Evolutionary conservation across 495 filamentous ascomycete genomes (phyloP).

Genomic region (Aspergillus conjunctus): DNA sequence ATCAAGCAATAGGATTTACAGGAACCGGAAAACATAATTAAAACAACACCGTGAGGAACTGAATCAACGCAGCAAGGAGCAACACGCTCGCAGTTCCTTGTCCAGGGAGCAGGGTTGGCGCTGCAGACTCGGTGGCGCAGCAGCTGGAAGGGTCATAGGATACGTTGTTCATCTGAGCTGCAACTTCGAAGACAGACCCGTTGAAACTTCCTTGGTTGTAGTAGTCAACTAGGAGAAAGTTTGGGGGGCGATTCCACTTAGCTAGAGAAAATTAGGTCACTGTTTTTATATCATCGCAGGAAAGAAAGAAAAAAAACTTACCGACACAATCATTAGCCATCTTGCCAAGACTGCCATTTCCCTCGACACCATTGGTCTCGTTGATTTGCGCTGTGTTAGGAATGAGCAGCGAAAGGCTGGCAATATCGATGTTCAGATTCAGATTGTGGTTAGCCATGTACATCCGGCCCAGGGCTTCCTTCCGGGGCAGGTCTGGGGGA

Average conservation of each 20-base stretch:
- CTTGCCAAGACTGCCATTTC: slow-evolving; percentile 68
- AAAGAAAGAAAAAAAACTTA: slow-evolving; percentile 35
- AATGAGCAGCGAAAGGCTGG: slow-evolving; percentile 64
- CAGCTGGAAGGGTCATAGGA: slow-evolving; percentile 69
- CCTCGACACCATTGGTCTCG: slow-evolving; percentile 66
- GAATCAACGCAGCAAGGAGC: slow-evolving; percentile 30
- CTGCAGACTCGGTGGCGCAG: slow-evolving; percentile 59
- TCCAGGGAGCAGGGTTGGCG: slow-evolving; percentile 28
- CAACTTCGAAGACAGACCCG: slow-evolving; percentile 91
- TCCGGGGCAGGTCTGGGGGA: slow-evolving; percentile 56
- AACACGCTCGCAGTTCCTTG: slow-evolving; percentile 28
- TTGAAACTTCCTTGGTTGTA: slow-evolving; percentile 71
- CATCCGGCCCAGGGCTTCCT: slow-evolving; percentile 61
- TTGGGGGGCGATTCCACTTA: slow-evolving; percentile 73
- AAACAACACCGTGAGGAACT: slow-evolving; percentile 30
- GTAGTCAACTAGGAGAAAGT: slow-evolving; percentile 88
- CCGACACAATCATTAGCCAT: slow-evolving; percentile 69
- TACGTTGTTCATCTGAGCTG: slow-evolving; percentile 82
- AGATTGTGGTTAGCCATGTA: slow-evolving; percentile 95
- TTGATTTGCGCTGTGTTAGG: slow-evolving; percentile 70
- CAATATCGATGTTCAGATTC: slow-evolving; percentile 69
- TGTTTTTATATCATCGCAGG: slow-evolving; percentile 15
- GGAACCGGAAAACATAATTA: slow-evolving; percentile 17
- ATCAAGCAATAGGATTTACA: slow-evolving; percentile 16
- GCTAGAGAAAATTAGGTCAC: slow-evolving; percentile 23